Base-by-base conservation (phyloP, 192 early-diverging fungal species). In the Entomortierella beljakovae region DNA sequence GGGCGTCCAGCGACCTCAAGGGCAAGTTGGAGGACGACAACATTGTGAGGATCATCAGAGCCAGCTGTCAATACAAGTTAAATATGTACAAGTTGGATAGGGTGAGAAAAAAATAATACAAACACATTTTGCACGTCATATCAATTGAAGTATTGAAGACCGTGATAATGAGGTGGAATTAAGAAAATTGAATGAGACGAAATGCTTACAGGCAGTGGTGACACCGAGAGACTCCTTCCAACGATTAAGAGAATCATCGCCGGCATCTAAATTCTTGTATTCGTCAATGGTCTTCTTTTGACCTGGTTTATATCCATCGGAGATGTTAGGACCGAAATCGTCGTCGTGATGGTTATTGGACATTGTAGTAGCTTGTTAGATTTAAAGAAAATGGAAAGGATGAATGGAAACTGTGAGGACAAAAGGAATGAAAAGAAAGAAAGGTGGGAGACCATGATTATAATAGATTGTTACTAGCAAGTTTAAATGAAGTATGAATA, bases 201-300 rank as follows among this genome's bases (percentile, higher is more conserved):
- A 25, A 61, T 18, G 22, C 60, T 53, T 87, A 83, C 85, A 23
- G 33, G 84, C 70, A 22, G 65, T 71, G 60, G 65, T 77, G 38
- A 99, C 82, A 33, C 98, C 98, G 50, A 99, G 90, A 22, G 94
- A 95, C 64, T 90, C 91, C 87, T 99, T 99, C 98, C 98, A 99
- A 83, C 95, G 97, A 59, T 87, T 84, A 33, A 99, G 88, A n/a
- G 95, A 95, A 80, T 96, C 95, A 84, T 98, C 97, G 64, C 87
- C 81, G 57, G 94, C 90, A 71, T 98, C 98, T 55, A 99, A 87
- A 35, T 88, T 74, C 63, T 93, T 82, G 73, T 95, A 92, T 81
- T 99, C 95, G 22, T 87, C 84, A 10, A 95, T 70, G 11, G 93
- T 91, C 89, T 98, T 99, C 88, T 97, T 99, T 68, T 92, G 91